Base-by-base conservation (phyloP, 306 rosid species). In the Malus asiatica region DNA sequence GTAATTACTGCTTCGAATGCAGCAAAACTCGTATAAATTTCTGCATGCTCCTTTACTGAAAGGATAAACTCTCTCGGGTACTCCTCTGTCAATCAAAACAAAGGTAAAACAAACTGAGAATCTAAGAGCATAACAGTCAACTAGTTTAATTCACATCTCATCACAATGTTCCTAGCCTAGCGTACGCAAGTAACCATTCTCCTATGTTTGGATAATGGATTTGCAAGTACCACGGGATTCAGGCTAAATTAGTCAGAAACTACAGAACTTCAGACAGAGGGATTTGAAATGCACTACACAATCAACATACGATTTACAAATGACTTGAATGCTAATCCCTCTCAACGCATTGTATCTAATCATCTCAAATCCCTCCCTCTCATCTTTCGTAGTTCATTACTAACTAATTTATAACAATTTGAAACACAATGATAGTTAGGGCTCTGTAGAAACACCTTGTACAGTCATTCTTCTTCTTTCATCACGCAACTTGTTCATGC, bases 51-150 rank as follows among this genome's bases (percentile, higher is more conserved):
- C 99, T 78, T 86, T 79, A 78, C 99, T 96, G 81, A 96, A 96
- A 42, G 98, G 99, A 79, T 87, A 87, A 45, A 90, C 93, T 83
- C 97, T 90, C 70, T 88, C 98, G 27, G 98, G 94, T 85, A 90
- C 29, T 32, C 75, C 86, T 88, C 98, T 96, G 90, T 78, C 79
- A 55, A 79, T 74, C 62, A 40, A 68, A 68, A 62, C 32, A 59
- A 74, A 14, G 72, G 72, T 35, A 4, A 60, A 12, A 46, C 8
- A 35, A 35, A 15, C 7, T 66, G 4, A 66, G 68, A 35, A 72
- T 51, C 61, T 70, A 46, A 33, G 71, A 81, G 67, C 76, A 52
- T 8, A 68, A 7, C 1, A 10, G 33, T 59, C 65, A 2, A 22
- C 33, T 8, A 23, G 16, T 52, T 33, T 19, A 18, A 46, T 53